Conservation (phyloP, 345 rosid genomes). For the Arabidopsis arenosa region DNA sequence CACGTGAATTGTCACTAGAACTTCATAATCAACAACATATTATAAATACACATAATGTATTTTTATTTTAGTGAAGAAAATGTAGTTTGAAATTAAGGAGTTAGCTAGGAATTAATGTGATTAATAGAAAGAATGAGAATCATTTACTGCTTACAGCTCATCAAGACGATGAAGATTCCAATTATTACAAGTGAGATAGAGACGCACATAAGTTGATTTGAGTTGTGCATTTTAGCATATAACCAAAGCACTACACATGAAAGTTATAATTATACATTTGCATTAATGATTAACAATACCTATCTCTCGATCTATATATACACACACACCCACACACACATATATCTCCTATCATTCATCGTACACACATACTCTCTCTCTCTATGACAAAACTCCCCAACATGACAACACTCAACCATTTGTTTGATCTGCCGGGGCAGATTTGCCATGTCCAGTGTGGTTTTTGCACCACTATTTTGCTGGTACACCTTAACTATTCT, state of each 20-base stretch:
- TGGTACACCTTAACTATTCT: slow-evolving; percentile 52
- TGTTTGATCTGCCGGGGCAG: slow-evolving; percentile 85
- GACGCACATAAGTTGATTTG: slow-evolving; percentile 22
- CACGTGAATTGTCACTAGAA: neutral
- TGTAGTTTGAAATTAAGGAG: slow-evolving; percentile 4
- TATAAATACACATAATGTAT: no score
- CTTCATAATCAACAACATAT: slow-evolving; percentile 3
- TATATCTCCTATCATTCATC: slow-evolving; percentile 37
- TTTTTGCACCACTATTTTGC: slow-evolving; percentile 86
- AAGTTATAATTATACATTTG: neutral
- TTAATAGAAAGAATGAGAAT: slow-evolving; percentile 31
- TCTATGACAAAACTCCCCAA: slow-evolving; percentile 36
- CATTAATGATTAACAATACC: slow-evolving; percentile 10
- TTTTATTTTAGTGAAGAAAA: slow-evolving; percentile 7
- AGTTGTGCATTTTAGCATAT: slow-evolving; percentile 37
- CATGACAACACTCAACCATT: slow-evolving; percentile 68
- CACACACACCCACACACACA: slow-evolving; percentile 25
- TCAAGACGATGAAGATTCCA: slow-evolving; percentile 35
- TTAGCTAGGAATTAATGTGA: slow-evolving; percentile 19
- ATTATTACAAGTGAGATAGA: slow-evolving; percentile 35
- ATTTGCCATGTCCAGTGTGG: slow-evolving; percentile 98
- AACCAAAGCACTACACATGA: slow-evolving; percentile 35
- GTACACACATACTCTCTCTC: slow-evolving; percentile 25
- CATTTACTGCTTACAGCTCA: slow-evolving; percentile 47
- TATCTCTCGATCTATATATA: slow-evolving; percentile 36